Conservation (phyloP, 352 stramenopile genomes). For the Blastocystis sp. region DNA sequence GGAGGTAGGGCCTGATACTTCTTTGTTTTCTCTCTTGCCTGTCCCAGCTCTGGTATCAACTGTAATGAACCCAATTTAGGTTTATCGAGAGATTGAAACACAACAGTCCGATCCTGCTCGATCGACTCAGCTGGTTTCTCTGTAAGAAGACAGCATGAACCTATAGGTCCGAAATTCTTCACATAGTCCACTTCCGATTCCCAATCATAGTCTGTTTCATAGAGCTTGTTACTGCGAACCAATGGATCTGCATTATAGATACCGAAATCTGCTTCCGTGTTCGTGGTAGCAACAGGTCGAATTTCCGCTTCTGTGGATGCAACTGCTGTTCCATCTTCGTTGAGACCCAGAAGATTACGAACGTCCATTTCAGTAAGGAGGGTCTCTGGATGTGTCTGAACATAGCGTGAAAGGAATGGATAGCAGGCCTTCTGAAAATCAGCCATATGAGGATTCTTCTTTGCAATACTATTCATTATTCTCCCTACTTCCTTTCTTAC, state of each 20-base stretch:
- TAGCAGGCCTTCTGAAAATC: conserved; percentile 44
- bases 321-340: not conserved
- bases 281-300: no score
- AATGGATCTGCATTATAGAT: not conserved
- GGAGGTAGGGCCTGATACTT: not conserved
- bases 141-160: conserved; percentile 5
- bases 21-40: not conserved
- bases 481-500: not conserved
- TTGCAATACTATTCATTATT: conserved; percentile 12
- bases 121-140: not conserved
- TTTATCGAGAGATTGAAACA: conserved; percentile 28
- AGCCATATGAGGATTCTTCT: not conserved
- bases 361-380: not conserved
- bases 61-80: not conserved
- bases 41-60: not conserved
- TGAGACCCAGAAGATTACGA: not conserved
- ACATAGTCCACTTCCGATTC: not conserved
- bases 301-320: not conserved
- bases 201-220: conserved; percentile 1
- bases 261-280: not conserved
- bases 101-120: conserved; percentile 17
- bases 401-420: not conserved
- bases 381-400: not conserved
- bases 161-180: conserved; percentile 11
- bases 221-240: conserved; percentile 36